Evolutionary conservation across 1,284 basidiomycete genomes (phyloP).

Genomic region (Porodaedalea pini): DNA sequence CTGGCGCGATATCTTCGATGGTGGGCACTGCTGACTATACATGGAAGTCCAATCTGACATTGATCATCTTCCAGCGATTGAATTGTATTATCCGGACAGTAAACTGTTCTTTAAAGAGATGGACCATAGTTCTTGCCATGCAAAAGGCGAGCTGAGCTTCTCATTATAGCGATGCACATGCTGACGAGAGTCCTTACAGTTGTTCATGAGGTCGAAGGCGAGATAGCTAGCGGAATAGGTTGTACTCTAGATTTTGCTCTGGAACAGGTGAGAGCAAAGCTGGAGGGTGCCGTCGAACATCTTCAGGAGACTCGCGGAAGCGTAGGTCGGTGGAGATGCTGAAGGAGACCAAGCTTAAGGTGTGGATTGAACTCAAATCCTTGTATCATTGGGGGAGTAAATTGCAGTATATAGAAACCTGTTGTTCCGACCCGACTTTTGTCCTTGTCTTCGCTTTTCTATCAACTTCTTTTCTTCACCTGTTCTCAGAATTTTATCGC

Average conservation of each 20-base stretch:
- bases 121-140: background rate
- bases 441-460: background rate
- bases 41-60: background rate
- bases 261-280: background rate
- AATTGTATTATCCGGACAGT: background rate
- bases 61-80: background rate
- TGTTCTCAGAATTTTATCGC: too few species aligned
- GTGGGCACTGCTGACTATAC: background rate
- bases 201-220: slow-evolving; percentile 1
- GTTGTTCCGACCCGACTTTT: background rate
- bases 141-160: background rate
- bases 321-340: background rate
- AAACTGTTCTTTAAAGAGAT: background rate
- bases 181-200: background rate
- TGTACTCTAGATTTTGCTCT: background rate
- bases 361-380: background rate
- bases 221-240: background rate
- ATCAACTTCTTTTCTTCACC: too few species aligned
- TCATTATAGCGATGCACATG: background rate
- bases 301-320: background rate
- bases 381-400: too few species aligned
- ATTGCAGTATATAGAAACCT: too few species aligned
- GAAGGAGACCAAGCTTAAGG: too few species aligned
- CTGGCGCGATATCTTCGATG: background rate
- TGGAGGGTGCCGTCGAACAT: background rate